These are phyloP conservation scores for Aspergillus sp. DNA, from an alignment of 2,329 filamentous ascomycete genomes.

Conservation along the genomic window DNA sequence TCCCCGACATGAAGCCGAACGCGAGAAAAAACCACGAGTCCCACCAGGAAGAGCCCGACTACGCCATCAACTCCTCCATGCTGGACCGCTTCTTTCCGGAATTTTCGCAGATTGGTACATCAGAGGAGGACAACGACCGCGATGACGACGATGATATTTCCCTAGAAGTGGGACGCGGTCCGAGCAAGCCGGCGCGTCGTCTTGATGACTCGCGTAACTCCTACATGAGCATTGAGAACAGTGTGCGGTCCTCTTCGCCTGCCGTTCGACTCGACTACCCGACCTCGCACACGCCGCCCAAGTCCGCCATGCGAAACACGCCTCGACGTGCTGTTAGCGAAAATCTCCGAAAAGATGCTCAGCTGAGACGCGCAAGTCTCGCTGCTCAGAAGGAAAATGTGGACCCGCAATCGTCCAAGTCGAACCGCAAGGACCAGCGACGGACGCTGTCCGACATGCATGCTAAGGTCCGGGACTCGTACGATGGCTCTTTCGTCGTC, in stretches of 20 bases:
- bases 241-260: conserved; percentile 41
- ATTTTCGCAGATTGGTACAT: conserved; percentile 45
- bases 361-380: conserved; percentile 40
- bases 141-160: conserved; percentile 50
- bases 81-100: conserved; percentile 49
- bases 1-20: conserved; percentile 24
- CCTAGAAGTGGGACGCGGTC: conserved; percentile 58
- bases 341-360: conserved; percentile 42
- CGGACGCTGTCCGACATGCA: conserved; percentile 58
- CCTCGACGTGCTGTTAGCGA: conserved; percentile 34
- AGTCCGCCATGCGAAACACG: conserved; percentile 29
- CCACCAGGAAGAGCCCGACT: conserved; percentile 39
- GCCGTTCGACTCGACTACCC: conserved; percentile 40
- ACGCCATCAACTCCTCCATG: conserved; percentile 47
- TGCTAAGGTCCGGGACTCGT: conserved; percentile 52
- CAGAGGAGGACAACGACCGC: conserved; percentile 39
- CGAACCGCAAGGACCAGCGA: conserved; percentile 38
- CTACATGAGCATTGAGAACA: conserved; percentile 50
- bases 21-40: conserved; percentile 13
- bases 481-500: conserved; percentile 52
- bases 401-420: conserved; percentile 37
- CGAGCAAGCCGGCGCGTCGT: conserved; percentile 36
- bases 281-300: conserved; percentile 35
- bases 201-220: conserved; percentile 53
- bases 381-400: conserved; percentile 41